These are phyloP conservation scores for Trichosporon asahii DNA, from an alignment of 1,284 basidiomycete species.

Conservation along the genomic window DNA sequence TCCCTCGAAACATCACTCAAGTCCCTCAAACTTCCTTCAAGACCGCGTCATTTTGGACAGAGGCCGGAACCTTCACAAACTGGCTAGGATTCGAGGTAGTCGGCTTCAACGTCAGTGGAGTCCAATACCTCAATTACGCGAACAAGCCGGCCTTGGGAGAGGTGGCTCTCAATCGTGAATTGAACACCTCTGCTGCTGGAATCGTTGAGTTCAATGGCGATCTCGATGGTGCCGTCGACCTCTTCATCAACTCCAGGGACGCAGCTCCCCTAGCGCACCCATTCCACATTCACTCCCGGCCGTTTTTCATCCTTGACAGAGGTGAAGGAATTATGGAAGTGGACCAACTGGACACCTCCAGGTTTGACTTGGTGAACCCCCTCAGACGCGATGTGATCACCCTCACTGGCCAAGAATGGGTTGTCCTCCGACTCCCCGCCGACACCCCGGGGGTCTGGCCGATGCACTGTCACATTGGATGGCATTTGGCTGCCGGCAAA, in stretches of 20 bases:
- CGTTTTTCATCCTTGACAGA: constrained; percentile 30
- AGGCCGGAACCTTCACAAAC: background rate
- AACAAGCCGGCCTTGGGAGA: constrained; percentile 32
- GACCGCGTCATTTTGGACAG: background rate
- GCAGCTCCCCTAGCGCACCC: constrained; percentile 40
- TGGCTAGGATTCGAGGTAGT: background rate
- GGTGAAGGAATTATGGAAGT: constrained; percentile 32
- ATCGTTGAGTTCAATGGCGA: constrained; percentile 28
- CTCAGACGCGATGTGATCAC: constrained; percentile 47
- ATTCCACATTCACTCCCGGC: constrained; percentile 40
- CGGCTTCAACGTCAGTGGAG: constrained; percentile 38
- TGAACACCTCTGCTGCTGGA: constrained; percentile 26
- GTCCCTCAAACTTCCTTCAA: background rate
- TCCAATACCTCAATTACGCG: constrained; percentile 33
- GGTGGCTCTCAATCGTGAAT: constrained; percentile 13
- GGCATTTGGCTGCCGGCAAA: constrained; percentile 30
- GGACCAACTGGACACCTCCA: background rate
- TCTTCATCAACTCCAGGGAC: constrained; percentile 49
- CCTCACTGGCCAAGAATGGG: constrained; percentile 31
- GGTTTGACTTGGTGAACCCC: constrained; percentile 41
- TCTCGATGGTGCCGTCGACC: constrained; percentile 27
- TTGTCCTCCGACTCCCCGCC: constrained; percentile 32
- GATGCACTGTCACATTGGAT: constrained; percentile 36
- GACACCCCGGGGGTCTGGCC: constrained; percentile 34
- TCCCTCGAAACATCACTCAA: background rate